A percentile compares a stretch with the other conserved stretches of the same genome.
Conservation (phyloP, 176 grass and related monocot species). For the Cocos nucifera region DNA sequence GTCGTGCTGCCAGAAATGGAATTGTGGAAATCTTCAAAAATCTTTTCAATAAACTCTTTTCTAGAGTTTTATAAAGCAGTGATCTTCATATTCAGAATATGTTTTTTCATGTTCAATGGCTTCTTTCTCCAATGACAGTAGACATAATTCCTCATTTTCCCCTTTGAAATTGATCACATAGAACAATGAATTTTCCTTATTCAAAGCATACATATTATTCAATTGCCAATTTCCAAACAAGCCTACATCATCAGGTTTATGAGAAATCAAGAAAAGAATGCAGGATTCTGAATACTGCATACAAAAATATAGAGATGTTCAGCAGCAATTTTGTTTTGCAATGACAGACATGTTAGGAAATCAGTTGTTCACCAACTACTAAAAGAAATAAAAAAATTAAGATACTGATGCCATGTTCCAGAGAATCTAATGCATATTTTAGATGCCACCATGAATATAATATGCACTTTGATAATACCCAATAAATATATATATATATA, state of each 20-base stretch:
- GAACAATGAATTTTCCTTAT: conserved; percentile 56
- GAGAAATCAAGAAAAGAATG: no score
- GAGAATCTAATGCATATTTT: no score
- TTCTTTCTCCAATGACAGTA: conserved; percentile 46
- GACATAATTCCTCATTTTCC: conserved; percentile 33
- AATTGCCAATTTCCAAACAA: not conserved
- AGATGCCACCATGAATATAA: no score
- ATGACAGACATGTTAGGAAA: no score
- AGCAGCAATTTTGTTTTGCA: no score
- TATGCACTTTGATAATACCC: no score
- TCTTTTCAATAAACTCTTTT: conserved; percentile 62
- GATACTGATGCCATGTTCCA: no score
- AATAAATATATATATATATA: no score
- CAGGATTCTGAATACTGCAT: no score
- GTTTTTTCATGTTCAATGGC: conserved; percentile 50
- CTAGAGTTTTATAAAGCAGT: conserved; percentile 57
- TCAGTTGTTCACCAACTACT: no score
- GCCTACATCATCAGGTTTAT: conserved; percentile 2
- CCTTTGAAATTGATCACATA: conserved; percentile 53
- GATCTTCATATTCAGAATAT: conserved; percentile 43
- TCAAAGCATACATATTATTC: conserved; percentile 9
- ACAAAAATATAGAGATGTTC: no score
- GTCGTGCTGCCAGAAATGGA: conserved; percentile 47
- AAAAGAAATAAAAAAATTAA: no score
- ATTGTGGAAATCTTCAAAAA: conserved; percentile 54